Conservation (phyloP, 1,284 basidiomycete genomes). For the Clitocybe nebularis region DNA sequence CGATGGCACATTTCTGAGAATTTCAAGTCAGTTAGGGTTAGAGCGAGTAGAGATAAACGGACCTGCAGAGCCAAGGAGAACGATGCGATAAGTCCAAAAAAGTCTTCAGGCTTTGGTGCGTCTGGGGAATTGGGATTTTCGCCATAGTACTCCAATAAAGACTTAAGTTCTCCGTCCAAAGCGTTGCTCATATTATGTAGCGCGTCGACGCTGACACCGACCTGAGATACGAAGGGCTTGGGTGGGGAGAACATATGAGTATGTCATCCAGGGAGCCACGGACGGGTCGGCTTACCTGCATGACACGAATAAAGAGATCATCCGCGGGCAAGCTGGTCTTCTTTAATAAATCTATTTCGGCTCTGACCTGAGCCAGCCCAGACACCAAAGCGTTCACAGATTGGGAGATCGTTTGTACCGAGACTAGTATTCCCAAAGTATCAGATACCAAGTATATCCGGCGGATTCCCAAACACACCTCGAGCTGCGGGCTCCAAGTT, state of each 20-base stretch:
- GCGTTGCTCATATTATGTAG: slow-evolving; percentile 57
- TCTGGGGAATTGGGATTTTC: slow-evolving; percentile 61
- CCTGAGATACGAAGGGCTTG: slow-evolving; percentile 56
- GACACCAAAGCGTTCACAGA: slow-evolving; percentile 55
- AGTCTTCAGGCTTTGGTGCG: slow-evolving; percentile 70
- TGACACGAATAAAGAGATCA: slow-evolving; percentile 63
- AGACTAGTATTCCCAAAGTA: slow-evolving; percentile 46
- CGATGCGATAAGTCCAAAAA: slow-evolving; percentile 69
- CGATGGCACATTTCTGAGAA: slow-evolving; percentile 69
- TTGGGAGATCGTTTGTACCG: slow-evolving; percentile 58
- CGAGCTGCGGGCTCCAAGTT: slow-evolving; percentile 81
- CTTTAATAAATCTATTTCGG: slow-evolving; percentile 49
- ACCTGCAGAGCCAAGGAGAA: slow-evolving; percentile 76
- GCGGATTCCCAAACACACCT: no score
- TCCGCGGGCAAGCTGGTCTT: slow-evolving; percentile 31
- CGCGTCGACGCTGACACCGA: slow-evolving; percentile 52
- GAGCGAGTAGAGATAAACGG: slow-evolving; percentile 16
- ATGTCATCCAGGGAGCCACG: neutral
- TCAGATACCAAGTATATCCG: no score
- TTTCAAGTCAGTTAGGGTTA: slow-evolving; percentile 1
- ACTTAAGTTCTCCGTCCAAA: slow-evolving; percentile 57
- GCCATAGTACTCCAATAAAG: slow-evolving; percentile 68
- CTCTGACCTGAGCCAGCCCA: slow-evolving; percentile 55
- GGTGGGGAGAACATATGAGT: slow-evolving; percentile 6
- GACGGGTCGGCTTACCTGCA: slow-evolving; percentile 47